Conservation (phyloP, 345 rosid genomes). For the Citrus sp. region DNA sequence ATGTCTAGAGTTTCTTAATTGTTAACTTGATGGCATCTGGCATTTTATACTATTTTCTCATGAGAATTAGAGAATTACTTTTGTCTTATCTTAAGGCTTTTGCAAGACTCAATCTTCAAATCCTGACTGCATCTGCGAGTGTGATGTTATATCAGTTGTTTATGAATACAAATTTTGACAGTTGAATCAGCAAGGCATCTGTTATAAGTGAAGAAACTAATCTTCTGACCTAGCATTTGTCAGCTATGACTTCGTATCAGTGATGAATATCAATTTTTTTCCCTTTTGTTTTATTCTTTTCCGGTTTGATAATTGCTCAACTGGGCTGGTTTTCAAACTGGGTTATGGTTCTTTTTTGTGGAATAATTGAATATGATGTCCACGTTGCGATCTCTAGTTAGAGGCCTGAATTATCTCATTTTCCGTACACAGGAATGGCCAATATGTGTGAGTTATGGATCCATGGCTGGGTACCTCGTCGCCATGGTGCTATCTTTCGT, state of each 20-base stretch:
- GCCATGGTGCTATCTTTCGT: conserved; percentile 43
- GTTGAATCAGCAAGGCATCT: not conserved
- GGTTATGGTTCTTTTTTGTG: too few species aligned
- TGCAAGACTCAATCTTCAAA: not conserved
- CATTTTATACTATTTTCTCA: not conserved
- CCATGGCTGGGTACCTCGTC: conserved; percentile 51
- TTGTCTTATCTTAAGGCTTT: not conserved
- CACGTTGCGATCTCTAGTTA: not conserved
- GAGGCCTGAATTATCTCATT: conserved; percentile 1
- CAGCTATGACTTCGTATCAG: not conserved
- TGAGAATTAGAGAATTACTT: not conserved
- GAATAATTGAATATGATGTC: not conserved
- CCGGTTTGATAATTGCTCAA: not conserved
- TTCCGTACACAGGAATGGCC: conserved; percentile 73
- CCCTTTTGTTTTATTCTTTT: not conserved
- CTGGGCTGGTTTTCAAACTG: not conserved
- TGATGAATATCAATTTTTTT: not conserved
- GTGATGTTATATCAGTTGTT: not conserved
- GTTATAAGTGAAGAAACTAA: not conserved
- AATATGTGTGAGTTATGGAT: conserved; percentile 76
- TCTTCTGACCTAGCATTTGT: not conserved
- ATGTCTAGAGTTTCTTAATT: not conserved
- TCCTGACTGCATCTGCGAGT: not conserved
- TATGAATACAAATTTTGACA: not conserved
- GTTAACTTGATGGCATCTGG: too few species aligned